A percentile compares a stretch with the other conserved stretches of the same genome.
These are phyloP conservation scores for Gonium pectorale DNA, from an alignment of 139 green algal species.

Conservation along the genomic window DNA sequence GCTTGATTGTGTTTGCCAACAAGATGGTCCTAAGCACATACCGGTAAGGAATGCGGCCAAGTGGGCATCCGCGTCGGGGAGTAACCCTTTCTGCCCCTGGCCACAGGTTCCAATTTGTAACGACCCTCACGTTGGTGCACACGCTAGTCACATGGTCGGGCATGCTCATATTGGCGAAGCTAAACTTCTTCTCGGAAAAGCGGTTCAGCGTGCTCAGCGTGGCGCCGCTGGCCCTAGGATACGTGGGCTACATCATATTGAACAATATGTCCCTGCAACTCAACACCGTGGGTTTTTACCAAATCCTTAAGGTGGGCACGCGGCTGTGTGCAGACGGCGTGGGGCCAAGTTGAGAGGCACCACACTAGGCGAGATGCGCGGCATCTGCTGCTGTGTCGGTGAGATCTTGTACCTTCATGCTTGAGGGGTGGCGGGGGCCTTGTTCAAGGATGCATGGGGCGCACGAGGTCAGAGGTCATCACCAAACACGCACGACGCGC, in stretches of 20 bases:
- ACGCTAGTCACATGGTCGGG: slow-evolving; percentile 76
- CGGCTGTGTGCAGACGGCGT: neutral
- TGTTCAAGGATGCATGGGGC: too few species aligned
- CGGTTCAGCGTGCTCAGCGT: slow-evolving; percentile 57
- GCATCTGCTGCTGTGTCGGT: too few species aligned
- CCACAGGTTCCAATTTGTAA: slow-evolving; percentile 70
- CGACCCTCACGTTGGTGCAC: slow-evolving; percentile 83
- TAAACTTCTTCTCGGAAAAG: slow-evolving; percentile 75
- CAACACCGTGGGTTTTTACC: slow-evolving; percentile 80
- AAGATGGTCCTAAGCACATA: slow-evolving; percentile 79
- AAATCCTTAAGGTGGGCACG: slow-evolving; percentile 72
- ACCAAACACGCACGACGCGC: too few species aligned
- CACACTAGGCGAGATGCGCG: too few species aligned
- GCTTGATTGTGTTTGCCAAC: slow-evolving; percentile 90
- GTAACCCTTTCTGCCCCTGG: too few species aligned
- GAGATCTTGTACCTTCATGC: too few species aligned
- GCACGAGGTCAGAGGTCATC: too few species aligned
- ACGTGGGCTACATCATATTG: slow-evolving; percentile 91
- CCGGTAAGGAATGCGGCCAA: too few species aligned
- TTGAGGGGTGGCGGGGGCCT: too few species aligned
- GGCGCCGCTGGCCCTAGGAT: slow-evolving; percentile 78
- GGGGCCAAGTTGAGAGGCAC: too few species aligned
- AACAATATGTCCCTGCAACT: slow-evolving; percentile 90
- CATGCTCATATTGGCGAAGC: slow-evolving; percentile 40
- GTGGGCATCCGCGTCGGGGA: too few species aligned